phyloP scores from a whole-genome alignment of 768 basidiomycete species.

The Terana coerulea region DNA sequence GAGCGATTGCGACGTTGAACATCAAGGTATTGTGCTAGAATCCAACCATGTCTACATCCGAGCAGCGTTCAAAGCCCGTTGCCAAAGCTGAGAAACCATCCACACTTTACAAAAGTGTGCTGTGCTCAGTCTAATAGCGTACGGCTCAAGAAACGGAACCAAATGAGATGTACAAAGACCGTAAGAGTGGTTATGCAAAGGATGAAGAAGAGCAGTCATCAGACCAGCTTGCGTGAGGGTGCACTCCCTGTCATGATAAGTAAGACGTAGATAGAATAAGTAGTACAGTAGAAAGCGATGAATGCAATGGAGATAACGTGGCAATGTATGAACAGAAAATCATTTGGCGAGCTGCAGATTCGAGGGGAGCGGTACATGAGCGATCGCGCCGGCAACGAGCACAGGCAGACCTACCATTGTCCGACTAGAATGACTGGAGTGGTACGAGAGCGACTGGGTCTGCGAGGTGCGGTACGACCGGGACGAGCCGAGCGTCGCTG shows the following conservation, averaged over 20 bases:
- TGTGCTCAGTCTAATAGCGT: too few species aligned
- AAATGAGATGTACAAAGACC: conserved; percentile 21
- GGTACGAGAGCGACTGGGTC: conserved; percentile 67
- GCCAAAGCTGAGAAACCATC: too few species aligned
- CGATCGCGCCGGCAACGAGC: background rate
- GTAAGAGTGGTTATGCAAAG: conserved; percentile 22
- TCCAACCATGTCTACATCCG: conserved; percentile 1
- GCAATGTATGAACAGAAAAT: conserved; percentile 7
- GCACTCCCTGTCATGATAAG: conserved; percentile 15
- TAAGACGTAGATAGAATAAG: conserved; percentile 23
- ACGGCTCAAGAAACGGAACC: too few species aligned
- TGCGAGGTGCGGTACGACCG: conserved; percentile 68
- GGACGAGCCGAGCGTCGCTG: conserved; percentile 56
- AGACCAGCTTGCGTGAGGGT: conserved; percentile 22
- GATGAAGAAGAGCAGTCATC: conserved; percentile 18
- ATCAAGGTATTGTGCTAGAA: conserved; percentile 1
- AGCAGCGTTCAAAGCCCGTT: too few species aligned
- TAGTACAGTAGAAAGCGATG: conserved; percentile 26
- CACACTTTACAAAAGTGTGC: too few species aligned
- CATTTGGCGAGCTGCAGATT: conserved; percentile 15
- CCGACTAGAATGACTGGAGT: conserved; percentile 72
- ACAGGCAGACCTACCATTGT: conserved; percentile 50
- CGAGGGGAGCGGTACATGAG: background rate
- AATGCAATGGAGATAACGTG: conserved; percentile 4
- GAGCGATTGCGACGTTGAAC: background rate